A percentile compares a stretch with the other conserved stretches of the same genome.
phyloP scores from a whole-genome alignment of 2,329 filamentous ascomycete genomes.

The Aspergillus ochraceoroseus region DNA sequence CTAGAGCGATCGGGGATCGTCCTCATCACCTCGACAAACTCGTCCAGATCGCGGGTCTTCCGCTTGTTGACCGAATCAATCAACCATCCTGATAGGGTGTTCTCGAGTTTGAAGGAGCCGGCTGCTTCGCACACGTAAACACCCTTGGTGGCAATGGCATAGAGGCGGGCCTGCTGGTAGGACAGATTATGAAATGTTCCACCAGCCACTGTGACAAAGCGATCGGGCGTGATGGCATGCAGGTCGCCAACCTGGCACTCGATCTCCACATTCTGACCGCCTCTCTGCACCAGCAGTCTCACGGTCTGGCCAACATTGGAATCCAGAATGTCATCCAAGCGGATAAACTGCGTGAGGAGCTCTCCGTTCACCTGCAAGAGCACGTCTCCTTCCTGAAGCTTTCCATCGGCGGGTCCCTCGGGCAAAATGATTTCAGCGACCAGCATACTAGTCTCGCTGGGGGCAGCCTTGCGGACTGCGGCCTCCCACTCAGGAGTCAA shows the following conservation, averaged over 20 bases:
- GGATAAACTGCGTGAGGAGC: slow-evolving; percentile 86
- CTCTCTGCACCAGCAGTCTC: slow-evolving; percentile 76
- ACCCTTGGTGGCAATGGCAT: slow-evolving; percentile 84
- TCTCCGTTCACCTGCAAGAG: slow-evolving; percentile 90
- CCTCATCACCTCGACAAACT: slow-evolving; percentile 89
- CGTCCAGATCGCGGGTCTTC: slow-evolving; percentile 77
- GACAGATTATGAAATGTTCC: slow-evolving; percentile 94
- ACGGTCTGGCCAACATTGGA: slow-evolving; percentile 76
- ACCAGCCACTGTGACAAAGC: slow-evolving; percentile 89
- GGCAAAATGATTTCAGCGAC: slow-evolving; percentile 94
- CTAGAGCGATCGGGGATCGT: slow-evolving; percentile 73
- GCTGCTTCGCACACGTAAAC: slow-evolving; percentile 94
- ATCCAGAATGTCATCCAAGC: slow-evolving; percentile 86
- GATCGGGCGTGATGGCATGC: slow-evolving; percentile 90
- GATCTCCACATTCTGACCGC: slow-evolving; percentile 79
- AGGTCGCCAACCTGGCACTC: slow-evolving; percentile 82
- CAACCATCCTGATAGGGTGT: slow-evolving; percentile 85
- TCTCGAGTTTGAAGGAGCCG: slow-evolving; percentile 92
- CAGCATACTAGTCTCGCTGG: slow-evolving; percentile 92
- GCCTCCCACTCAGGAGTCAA: slow-evolving; percentile 82
- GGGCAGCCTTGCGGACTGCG: slow-evolving; percentile 73
- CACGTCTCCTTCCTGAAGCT: slow-evolving; percentile 91
- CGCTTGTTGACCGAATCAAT: slow-evolving; percentile 89
- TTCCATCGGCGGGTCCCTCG: slow-evolving; percentile 76
- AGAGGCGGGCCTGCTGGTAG: slow-evolving; percentile 94